These are phyloP conservation scores for Phalaenopsis hybrid DNA, from an alignment of 116 monocot species.

Conservation along the genomic window DNA sequence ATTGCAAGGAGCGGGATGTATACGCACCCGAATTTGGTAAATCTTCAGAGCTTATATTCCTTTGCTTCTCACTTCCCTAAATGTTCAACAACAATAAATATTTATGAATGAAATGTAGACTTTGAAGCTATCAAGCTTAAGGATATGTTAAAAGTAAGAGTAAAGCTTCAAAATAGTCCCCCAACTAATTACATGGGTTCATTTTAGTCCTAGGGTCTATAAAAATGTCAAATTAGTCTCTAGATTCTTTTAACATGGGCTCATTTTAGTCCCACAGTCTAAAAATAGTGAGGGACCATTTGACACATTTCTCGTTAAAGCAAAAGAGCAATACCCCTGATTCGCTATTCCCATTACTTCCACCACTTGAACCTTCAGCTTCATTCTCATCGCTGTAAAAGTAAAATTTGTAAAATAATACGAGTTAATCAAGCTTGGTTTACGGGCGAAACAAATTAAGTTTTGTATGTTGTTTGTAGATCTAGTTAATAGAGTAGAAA, in stretches of 20 bases:
- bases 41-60: constrained; percentile 29
- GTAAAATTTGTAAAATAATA: constrained; percentile 16
- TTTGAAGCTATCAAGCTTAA: background rate
- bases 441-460: background rate
- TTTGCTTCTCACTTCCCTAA: constrained; percentile 27
- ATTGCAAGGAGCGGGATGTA: background rate
- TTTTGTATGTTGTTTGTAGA: background rate
- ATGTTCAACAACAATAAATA: background rate
- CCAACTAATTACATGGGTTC: constrained; percentile 12
- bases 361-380: constrained; percentile 51
- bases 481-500: background rate
- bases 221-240: too few species aligned
- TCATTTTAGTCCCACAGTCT: too few species aligned
- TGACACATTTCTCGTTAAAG: too few species aligned
- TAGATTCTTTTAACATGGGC: too few species aligned
- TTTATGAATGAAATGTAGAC: background rate
- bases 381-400: constrained; percentile 37
- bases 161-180: too few species aligned
- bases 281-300: too few species aligned
- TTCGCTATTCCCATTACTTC: constrained; percentile 39
- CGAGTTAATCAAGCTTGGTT: constrained; percentile 11
- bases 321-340: constrained; percentile 26
- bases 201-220: too few species aligned
- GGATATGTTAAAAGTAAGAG: background rate
- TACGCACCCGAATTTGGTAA: constrained; percentile 22